Conservation (phyloP, 1,139 yeast genomes). For the Ogataea hybrid region DNA sequence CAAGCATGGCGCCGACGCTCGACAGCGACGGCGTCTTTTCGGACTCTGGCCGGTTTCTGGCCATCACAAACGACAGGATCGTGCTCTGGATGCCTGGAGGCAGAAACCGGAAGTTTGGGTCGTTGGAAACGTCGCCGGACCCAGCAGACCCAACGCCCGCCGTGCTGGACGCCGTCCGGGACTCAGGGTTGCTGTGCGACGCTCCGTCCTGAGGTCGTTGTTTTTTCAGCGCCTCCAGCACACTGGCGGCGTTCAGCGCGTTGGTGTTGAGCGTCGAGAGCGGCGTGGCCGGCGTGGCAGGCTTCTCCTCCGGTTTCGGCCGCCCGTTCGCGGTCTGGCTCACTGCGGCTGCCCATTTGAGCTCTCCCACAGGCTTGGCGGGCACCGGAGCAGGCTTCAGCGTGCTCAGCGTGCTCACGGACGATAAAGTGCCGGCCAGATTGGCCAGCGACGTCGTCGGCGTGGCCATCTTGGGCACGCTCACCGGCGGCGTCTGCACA, state of each 20-base stretch:
- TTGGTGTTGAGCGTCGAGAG: conserved; percentile 24
- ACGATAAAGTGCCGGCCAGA: conserved; percentile 14
- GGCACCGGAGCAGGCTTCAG: conserved; percentile 71
- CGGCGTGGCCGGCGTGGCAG: conserved; percentile 4
- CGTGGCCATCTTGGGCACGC: conserved; percentile 9
- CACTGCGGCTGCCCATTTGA: conserved; percentile 72
- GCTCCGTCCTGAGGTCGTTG: conserved; percentile 30
- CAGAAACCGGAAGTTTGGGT: conserved; percentile 41
- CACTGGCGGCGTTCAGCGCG: conserved; percentile 35
- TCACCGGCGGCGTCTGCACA: conserved; percentile 1
- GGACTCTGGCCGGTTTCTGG: conserved; percentile 33
- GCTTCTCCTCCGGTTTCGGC: conserved; percentile 2
- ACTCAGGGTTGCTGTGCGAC: conserved; percentile 9
- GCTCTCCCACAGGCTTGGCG: conserved; percentile 58
- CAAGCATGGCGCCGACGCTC: conserved; percentile 37
- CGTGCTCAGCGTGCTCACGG: conserved; percentile 43
- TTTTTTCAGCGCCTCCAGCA: conserved; percentile 33
- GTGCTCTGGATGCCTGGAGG: conserved; percentile 78
- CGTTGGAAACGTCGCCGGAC: conserved; percentile 30
- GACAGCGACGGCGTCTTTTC: conserved; percentile 29
- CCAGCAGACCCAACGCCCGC: conserved; percentile 20
- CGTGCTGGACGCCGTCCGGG: conserved; percentile 26
- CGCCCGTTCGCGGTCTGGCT: conserved; percentile 37
- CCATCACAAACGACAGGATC: conserved; percentile 49
- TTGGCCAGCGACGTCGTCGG: conserved; percentile 13